Evolutionary conservation across 306 rosid genomes (phyloP).

Genomic region (Citrullus amarus): DNA sequence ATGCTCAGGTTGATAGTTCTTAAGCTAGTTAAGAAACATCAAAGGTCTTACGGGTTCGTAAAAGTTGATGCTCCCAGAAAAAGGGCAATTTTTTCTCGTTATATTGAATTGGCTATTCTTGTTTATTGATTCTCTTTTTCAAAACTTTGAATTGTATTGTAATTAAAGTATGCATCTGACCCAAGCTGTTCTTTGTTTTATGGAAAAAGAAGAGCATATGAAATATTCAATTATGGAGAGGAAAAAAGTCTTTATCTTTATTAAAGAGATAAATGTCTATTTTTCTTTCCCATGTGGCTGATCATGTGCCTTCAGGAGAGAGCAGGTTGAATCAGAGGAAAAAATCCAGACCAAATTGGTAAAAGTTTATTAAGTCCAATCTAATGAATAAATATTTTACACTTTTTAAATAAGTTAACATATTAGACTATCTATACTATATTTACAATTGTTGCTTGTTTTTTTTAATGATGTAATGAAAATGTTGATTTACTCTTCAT

Average conservation of each 20-base stretch:
- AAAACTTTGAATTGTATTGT: neutral
- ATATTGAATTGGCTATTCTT: neutral
- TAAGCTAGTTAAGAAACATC: neutral
- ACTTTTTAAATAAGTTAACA: no score
- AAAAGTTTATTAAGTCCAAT: neutral
- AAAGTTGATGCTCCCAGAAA: neutral
- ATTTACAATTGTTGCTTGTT: no score
- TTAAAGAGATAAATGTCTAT: neutral
- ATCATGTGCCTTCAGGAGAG: neutral
- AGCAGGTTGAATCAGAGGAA: no score
- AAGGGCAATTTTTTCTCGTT: neutral
- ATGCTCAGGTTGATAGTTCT: neutral
- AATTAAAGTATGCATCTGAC: conserved; percentile 2
- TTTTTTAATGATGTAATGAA: no score
- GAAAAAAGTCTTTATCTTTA: neutral
- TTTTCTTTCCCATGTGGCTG: neutral
- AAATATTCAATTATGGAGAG: neutral
- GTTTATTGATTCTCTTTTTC: neutral
- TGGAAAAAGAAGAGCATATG: neutral
- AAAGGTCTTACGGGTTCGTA: neutral
- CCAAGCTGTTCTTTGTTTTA: neutral
- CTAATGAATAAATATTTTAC: no score
- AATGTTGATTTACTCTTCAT: no score
- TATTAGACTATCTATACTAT: no score
- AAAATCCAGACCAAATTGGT: neutral